These are phyloP conservation scores for Linum tenue DNA, from an alignment of 345 rosid genomes.

Conservation along the genomic window DNA sequence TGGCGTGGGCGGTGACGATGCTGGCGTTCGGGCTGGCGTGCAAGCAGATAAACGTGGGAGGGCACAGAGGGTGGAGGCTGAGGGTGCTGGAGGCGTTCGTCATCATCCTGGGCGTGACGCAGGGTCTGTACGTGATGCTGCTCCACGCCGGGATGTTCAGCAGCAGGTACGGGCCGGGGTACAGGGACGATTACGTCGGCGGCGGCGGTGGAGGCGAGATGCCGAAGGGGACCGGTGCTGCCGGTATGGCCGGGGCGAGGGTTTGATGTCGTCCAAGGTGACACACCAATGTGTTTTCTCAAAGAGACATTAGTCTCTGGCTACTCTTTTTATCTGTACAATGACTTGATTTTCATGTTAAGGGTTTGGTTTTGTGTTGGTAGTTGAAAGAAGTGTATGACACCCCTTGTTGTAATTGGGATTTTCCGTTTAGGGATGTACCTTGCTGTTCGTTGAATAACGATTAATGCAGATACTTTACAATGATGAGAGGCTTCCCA, in stretches of 20 bases:
- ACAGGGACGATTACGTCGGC: conserved; percentile 49
- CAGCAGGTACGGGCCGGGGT: conserved; percentile 76
- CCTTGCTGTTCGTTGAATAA: too few species aligned
- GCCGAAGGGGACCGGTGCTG: not conserved
- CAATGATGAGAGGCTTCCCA: too few species aligned
- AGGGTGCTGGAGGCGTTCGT: conserved; percentile 59
- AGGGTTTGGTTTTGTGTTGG: too few species aligned
- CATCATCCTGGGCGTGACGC: conserved; percentile 60
- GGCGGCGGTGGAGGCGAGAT: conserved; percentile 11
- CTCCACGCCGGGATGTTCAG: conserved; percentile 69
- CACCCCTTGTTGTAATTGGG: too few species aligned
- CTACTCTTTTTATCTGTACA: too few species aligned
- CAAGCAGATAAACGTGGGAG: conserved; percentile 76
- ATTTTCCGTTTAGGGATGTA: too few species aligned
- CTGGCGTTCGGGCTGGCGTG: conserved; percentile 86
- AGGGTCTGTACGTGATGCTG: conserved; percentile 49
- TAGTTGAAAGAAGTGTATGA: too few species aligned
- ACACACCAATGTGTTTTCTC: too few species aligned
- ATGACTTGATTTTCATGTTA: too few species aligned
- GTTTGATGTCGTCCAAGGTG: not conserved
- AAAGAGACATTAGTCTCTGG: too few species aligned
- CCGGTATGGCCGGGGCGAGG: not conserved
- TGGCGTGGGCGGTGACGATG: conserved; percentile 78
- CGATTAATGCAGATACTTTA: too few species aligned
- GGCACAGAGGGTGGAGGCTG: conserved; percentile 80